A percentile compares a stretch with the other conserved stretches of the same genome.
phyloP scores from a whole-genome alignment of 768 basidiomycete species.

The Collybia mongolica region DNA sequence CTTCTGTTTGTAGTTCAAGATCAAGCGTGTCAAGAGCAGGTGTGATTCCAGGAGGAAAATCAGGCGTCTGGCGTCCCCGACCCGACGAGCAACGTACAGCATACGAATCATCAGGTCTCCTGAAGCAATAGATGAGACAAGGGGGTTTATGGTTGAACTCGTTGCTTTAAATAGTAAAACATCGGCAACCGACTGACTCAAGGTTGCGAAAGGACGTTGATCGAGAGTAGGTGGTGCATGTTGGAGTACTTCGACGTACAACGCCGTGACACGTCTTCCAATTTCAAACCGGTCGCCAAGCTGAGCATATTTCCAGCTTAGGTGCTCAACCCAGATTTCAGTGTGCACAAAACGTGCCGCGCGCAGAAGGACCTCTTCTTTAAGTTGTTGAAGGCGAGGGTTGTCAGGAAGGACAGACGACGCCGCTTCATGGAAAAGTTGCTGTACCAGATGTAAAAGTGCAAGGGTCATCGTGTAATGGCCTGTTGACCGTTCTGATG shows the following conservation, averaged over 20 bases:
- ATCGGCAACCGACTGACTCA: conserved; percentile 68
- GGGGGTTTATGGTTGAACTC: conserved; percentile 76
- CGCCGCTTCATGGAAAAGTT: conserved; percentile 73
- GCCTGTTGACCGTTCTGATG: conserved; percentile 68
- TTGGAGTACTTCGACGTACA: conserved; percentile 68
- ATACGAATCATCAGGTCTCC: conserved; percentile 57
- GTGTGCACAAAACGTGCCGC: conserved; percentile 78
- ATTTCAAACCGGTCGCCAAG: conserved; percentile 86
- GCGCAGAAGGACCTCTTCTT: conserved; percentile 81
- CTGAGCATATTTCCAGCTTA: conserved; percentile 83
- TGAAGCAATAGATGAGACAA: conserved; percentile 67
- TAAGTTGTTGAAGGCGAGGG: conserved; percentile 63
- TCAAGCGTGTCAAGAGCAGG: conserved; percentile 56
- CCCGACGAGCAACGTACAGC: conserved; percentile 62
- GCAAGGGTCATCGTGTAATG: conserved; percentile 83
- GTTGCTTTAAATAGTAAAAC: conserved; percentile 73
- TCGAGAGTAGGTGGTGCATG: conserved; percentile 54
- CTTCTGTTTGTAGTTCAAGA: conserved; percentile 65
- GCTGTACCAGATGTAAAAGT: conserved; percentile 72
- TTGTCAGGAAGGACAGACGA: conserved; percentile 56
- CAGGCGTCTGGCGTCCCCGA: conserved; percentile 66
- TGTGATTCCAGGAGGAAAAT: conserved; percentile 69
- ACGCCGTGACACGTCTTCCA: conserved; percentile 57
- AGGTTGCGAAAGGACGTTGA: conserved; percentile 55
- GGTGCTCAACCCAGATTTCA: conserved; percentile 86